phyloP scores from a whole-genome alignment of 495 filamentous ascomycete genomes.

The Hapsidospora chrysogenum region DNA sequence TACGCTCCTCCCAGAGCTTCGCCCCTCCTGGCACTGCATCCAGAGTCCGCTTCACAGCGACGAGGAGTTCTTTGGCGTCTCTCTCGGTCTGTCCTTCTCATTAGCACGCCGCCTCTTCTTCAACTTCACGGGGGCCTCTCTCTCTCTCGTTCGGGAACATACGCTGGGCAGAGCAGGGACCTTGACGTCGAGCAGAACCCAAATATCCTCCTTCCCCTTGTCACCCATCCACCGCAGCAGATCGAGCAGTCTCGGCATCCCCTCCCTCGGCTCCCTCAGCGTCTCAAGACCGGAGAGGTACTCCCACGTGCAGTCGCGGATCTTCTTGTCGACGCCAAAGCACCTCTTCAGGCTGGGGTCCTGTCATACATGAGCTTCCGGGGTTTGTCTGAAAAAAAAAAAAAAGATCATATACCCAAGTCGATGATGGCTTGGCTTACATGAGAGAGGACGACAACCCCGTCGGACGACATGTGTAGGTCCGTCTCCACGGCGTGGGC shows the following conservation, averaged over 20 bases:
- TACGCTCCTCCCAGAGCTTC: constrained; percentile 52
- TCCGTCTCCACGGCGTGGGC: constrained; percentile 80
- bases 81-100: constrained; percentile 34
- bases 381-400: too few species aligned
- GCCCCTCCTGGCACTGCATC: too few species aligned
- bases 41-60: constrained; percentile 45
- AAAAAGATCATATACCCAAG: not conserved
- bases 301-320: constrained; percentile 60
- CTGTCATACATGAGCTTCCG: constrained; percentile 23
- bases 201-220: constrained; percentile 43
- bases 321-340: constrained; percentile 51
- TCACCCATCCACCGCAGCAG: constrained; percentile 52
- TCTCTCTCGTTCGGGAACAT: not conserved
- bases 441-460: constrained; percentile 71
- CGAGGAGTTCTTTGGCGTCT: constrained; percentile 51
- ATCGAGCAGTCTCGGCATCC: constrained; percentile 61
- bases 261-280: constrained; percentile 43
- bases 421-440: constrained; percentile 33
- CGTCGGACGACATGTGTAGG: constrained; percentile 66
- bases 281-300: constrained; percentile 56
- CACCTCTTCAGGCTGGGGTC: constrained; percentile 63
- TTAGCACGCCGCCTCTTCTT: not conserved
- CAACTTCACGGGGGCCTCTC: not conserved
- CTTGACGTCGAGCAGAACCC: constrained; percentile 84
- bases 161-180: constrained; percentile 24